phyloP scores from a whole-genome alignment of 495 filamentous ascomycete species.

The Penicillium fimorum region DNA sequence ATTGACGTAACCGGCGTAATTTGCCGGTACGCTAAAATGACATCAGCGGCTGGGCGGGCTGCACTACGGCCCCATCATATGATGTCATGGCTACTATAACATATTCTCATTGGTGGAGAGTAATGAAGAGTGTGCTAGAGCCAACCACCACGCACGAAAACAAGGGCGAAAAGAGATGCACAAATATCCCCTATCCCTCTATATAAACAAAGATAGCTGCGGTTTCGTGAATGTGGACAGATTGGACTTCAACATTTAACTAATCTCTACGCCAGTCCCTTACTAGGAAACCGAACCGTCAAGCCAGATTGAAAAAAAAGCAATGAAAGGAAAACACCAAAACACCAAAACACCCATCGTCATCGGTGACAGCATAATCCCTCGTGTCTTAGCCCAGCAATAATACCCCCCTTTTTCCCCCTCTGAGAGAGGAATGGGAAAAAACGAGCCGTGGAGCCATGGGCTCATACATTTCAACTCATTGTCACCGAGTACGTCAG shows the following conservation, averaged over 20 bases:
- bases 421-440: background rate
- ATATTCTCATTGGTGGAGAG: slow-evolving; percentile 16
- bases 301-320: background rate
- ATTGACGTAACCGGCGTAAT: background rate
- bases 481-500: slow-evolving; percentile 6
- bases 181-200: slow-evolving; percentile 12
- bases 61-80: slow-evolving; percentile 15
- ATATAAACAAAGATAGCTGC: slow-evolving; percentile 27
- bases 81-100: slow-evolving; percentile 23
- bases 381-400: slow-evolving; percentile 17
- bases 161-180: slow-evolving; percentile 11
- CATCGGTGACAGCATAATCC: slow-evolving; percentile 33
- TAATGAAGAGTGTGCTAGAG: slow-evolving; percentile 1
- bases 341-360: slow-evolving; percentile 16
- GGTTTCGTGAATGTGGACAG: background rate
- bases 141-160: slow-evolving; percentile 21
- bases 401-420: slow-evolving; percentile 3
- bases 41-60: slow-evolving; percentile 27
- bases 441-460: slow-evolving; percentile 7
- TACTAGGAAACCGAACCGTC: background rate
- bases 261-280: background rate
- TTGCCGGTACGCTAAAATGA: slow-evolving; percentile 14
- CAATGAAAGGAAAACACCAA: background rate
- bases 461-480: slow-evolving; percentile 2
- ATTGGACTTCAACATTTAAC: background rate